Percentiles rank a stretch among this genome's conserved stretches.
These are phyloP conservation scores for Penicillium thymicola DNA, from an alignment of 2,329 filamentous ascomycete species.

Conservation along the genomic window DNA sequence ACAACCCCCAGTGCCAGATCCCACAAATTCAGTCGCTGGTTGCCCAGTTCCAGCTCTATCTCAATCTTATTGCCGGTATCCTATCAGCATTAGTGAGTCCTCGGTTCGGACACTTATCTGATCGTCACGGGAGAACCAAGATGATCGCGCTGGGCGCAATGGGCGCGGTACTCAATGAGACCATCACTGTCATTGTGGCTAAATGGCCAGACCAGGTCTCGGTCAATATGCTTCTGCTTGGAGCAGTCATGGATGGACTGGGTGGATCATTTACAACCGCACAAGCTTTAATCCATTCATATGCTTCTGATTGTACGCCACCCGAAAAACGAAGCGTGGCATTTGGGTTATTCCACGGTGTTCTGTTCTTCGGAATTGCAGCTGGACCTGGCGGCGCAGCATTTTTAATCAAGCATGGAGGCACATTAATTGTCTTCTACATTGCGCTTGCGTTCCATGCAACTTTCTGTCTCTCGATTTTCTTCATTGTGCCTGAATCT, in stretches of 20 bases:
- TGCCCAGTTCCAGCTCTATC: slow-evolving; percentile 72
- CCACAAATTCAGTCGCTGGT: slow-evolving; percentile 74
- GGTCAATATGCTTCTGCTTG: slow-evolving; percentile 76
- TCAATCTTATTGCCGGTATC: slow-evolving; percentile 70
- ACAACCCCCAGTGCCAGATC: slow-evolving; percentile 76
- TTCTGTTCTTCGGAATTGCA: slow-evolving; percentile 84
- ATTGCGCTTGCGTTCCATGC: slow-evolving; percentile 69
- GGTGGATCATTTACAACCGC: slow-evolving; percentile 85
- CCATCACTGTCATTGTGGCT: slow-evolving; percentile 74
- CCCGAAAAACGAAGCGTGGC: slow-evolving; percentile 75
- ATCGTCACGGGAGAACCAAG: slow-evolving; percentile 75
- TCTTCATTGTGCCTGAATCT: slow-evolving; percentile 77
- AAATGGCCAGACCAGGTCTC: slow-evolving; percentile 68
- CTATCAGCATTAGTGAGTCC: slow-evolving; percentile 79
- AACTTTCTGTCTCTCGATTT: slow-evolving; percentile 69
- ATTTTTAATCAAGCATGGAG: slow-evolving; percentile 70
- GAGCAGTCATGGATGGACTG: slow-evolving; percentile 74
- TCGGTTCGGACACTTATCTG: slow-evolving; percentile 78
- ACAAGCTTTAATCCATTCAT: slow-evolving; percentile 76
- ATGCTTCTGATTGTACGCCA: slow-evolving; percentile 82
- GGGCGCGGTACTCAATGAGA: slow-evolving; percentile 71
- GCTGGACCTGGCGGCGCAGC: slow-evolving; percentile 79
- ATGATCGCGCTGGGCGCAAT: slow-evolving; percentile 70
- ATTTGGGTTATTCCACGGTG: slow-evolving; percentile 88
- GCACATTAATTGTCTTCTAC: slow-evolving; percentile 80